phyloP scores from a whole-genome alignment of 805 yeast species.

The Teunomyces barrocoloradensis region DNA sequence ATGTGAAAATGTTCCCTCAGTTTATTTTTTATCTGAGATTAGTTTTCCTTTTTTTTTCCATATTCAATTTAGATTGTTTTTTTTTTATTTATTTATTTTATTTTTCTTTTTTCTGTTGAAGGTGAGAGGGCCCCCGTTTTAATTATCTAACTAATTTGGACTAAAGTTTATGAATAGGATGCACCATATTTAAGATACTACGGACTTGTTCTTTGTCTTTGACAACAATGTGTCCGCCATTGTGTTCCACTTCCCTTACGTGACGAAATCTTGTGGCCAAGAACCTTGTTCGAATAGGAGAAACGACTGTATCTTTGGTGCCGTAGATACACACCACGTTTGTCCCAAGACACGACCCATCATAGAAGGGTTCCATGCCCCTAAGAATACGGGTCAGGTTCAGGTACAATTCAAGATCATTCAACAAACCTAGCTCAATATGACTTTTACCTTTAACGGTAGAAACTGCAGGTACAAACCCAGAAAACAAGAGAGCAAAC shows the following conservation, averaged over 20 bases:
- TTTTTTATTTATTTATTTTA: not conserved
- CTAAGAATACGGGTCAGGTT: not conserved
- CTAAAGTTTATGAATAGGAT: not conserved
- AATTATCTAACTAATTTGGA: not conserved
- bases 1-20: too few species aligned
- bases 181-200: not conserved
- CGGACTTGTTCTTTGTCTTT: conserved; percentile 19
- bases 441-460: conserved; percentile 4
- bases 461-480: conserved; percentile 35
- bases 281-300: conserved; percentile 27
- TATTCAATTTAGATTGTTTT: too few species aligned
- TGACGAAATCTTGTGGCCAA: conserved; percentile 19
- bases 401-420: conserved; percentile 22
- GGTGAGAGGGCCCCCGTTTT: not conserved
- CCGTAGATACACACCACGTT: conserved; percentile 30
- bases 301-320: conserved; percentile 30
- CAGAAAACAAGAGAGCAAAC: conserved; percentile 30
- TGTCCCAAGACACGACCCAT: conserved; percentile 14
- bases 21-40: too few species aligned
- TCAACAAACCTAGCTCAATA: conserved; percentile 15
- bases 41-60: too few species aligned
- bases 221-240: conserved; percentile 36
- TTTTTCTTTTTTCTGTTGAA: not conserved
- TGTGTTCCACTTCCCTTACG: conserved; percentile 23
- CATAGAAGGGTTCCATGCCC: not conserved